A percentile compares a stretch with the other conserved stretches of the same genome.
These are phyloP conservation scores for Reutealis trisperma DNA, from an alignment of 345 rosid species.

Conservation along the genomic window DNA sequence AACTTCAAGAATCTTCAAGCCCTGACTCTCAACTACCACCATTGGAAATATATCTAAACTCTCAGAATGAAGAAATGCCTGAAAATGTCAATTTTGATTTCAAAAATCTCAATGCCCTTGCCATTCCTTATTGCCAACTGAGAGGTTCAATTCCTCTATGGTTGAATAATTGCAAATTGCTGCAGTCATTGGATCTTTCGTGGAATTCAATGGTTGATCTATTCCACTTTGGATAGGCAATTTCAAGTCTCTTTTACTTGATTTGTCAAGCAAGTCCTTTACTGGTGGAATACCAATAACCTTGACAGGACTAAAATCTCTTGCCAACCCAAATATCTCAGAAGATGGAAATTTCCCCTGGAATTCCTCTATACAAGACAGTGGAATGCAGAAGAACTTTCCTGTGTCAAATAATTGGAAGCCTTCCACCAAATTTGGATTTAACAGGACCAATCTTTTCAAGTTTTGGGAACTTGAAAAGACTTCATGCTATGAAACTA, in stretches of 20 bases:
- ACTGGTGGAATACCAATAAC: slow-evolving; percentile 31
- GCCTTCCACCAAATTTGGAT: slow-evolving; percentile 25
- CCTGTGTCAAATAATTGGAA: slow-evolving; percentile 20
- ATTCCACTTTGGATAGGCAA: slow-evolving; percentile 20
- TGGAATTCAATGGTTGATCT: slow-evolving; percentile 22
- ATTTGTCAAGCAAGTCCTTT: slow-evolving; percentile 37
- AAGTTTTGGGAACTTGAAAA: slow-evolving; percentile 27
- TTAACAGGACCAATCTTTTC: slow-evolving; percentile 23
- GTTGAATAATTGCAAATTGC: slow-evolving; percentile 10
- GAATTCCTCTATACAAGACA: not conserved
- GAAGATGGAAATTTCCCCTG: not conserved
- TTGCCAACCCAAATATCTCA: not conserved
- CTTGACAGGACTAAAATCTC: slow-evolving; percentile 21
- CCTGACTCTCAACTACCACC: slow-evolving; percentile 19
- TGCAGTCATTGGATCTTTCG: slow-evolving; percentile 22
- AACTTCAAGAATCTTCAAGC: slow-evolving; percentile 30
- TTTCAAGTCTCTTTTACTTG: slow-evolving; percentile 27
- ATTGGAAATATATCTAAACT: slow-evolving; percentile 23
- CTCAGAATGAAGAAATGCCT: slow-evolving; percentile 22
- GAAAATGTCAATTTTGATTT: slow-evolving; percentile 13
- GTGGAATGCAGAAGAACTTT: not conserved
- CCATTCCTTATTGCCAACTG: slow-evolving; percentile 5
- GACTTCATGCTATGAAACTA: slow-evolving; percentile 22
- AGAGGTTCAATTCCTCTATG: slow-evolving; percentile 27
- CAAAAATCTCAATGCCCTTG: slow-evolving; percentile 7